A percentile compares a stretch with the other conserved stretches of the same genome.
phyloP scores from a whole-genome alignment of 306 rosid genomes.

The Sesbania bispinosa region DNA sequence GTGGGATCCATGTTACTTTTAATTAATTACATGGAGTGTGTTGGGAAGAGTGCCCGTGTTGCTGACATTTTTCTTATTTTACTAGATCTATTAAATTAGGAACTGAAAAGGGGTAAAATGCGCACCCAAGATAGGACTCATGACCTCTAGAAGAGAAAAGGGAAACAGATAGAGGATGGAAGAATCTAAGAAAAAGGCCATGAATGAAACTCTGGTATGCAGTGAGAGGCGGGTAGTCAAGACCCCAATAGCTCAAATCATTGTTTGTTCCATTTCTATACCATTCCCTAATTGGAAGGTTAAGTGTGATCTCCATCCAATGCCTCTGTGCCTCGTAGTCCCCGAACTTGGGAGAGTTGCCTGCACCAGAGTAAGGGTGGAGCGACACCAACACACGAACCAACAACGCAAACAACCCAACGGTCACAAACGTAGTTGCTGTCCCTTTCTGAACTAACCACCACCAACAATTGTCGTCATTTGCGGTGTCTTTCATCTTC shows the following conservation, averaged over 20 bases:
- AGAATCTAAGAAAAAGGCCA: constrained; percentile 59
- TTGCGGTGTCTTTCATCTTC: constrained; percentile 16
- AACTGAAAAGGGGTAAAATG: neutral
- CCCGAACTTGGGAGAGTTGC: constrained; percentile 73
- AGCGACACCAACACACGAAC: constrained; percentile 64
- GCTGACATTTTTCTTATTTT: too few species aligned
- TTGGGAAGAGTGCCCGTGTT: too few species aligned
- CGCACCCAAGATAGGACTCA: constrained; percentile 79
- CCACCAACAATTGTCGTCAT: constrained; percentile 42
- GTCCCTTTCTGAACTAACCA: constrained; percentile 42
- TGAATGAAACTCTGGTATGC: constrained; percentile 91
- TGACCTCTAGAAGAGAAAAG: constrained; percentile 78
- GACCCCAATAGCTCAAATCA: constrained; percentile 91
- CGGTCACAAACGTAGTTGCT: constrained; percentile 38
- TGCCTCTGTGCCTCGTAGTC: constrained; percentile 96
- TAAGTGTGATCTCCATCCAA: constrained; percentile 93
- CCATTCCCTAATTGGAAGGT: constrained; percentile 74
- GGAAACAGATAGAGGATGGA: constrained; percentile 58
- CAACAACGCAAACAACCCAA: constrained; percentile 59
- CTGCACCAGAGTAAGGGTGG: constrained; percentile 88
- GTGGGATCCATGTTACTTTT: too few species aligned
- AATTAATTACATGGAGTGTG: too few species aligned
- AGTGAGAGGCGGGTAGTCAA: constrained; percentile 88
- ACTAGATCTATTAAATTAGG: neutral
- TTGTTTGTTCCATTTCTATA: constrained; percentile 61